These are phyloP conservation scores for Vitis vinifera DNA, from an alignment of 164 flowering plant genomes.

Conservation along the genomic window DNA sequence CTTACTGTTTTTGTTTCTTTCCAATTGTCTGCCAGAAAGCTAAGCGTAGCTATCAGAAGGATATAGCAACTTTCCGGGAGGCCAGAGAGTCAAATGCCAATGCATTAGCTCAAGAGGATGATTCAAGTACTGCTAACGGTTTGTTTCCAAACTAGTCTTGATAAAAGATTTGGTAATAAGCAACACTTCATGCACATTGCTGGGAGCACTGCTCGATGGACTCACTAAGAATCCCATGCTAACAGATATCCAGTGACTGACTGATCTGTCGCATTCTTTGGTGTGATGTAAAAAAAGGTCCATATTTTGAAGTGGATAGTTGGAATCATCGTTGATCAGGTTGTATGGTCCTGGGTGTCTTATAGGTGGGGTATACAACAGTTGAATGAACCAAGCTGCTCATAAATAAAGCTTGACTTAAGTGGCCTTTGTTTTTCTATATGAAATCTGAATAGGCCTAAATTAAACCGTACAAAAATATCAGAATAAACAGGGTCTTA, in stretches of 20 bases:
- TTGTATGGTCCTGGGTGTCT: neutral
- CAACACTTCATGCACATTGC: neutral
- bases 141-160: neutral
- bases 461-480: too few relatives aligned
- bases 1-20: constrained; percentile 1
- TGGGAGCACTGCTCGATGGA: neutral
- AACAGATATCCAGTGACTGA: neutral
- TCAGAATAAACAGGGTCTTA: too few relatives aligned
- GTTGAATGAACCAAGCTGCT: neutral
- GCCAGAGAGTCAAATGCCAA: constrained; percentile 49
- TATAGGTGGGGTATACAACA: neutral
- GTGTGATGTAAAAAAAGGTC: neutral
- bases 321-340: neutral
- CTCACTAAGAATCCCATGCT: neutral
- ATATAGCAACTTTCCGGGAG: constrained; percentile 57
- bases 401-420: neutral
- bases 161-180: too few relatives aligned
- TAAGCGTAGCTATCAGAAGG: constrained; percentile 88
- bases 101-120: constrained; percentile 37
- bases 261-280: neutral
- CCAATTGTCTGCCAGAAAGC: constrained; percentile 63
- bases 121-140: constrained; percentile 27
- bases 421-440: neutral
- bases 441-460: neutral
- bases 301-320: neutral